Evolutionary conservation across 2,329 filamentous ascomycete genomes (phyloP).

Genomic region (Talaromyces piceae): DNA sequence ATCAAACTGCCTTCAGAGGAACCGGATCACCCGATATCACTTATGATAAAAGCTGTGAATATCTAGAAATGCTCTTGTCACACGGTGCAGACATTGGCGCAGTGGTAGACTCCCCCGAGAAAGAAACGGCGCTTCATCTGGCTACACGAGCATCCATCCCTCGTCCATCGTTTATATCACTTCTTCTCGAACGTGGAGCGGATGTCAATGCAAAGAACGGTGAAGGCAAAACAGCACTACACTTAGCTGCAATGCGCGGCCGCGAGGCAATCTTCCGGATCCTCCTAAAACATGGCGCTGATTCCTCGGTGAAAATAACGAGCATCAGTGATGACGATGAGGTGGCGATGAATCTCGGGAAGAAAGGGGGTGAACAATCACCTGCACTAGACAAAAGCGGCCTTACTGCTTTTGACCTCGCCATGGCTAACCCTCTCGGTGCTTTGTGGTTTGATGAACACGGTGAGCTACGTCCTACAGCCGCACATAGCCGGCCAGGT

Average conservation of each 20-base stretch:
- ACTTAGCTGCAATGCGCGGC: slow-evolving; percentile 16
- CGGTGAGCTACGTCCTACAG: slow-evolving; percentile 13
- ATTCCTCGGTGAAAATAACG: slow-evolving; percentile 12
- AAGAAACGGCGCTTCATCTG: slow-evolving; percentile 23
- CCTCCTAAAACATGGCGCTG: slow-evolving; percentile 20
- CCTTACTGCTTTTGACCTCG: slow-evolving; percentile 18
- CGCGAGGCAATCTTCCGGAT: slow-evolving; percentile 19
- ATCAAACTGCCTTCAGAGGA: slow-evolving; percentile 17
- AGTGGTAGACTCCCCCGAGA: slow-evolving; percentile 1
- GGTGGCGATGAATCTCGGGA: too few species aligned
- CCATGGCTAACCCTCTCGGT: slow-evolving; percentile 18
- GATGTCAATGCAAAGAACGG: slow-evolving; percentile 1
- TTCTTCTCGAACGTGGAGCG: slow-evolving; percentile 19
- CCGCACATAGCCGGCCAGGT: neutral
- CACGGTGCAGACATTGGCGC: slow-evolving; percentile 21
- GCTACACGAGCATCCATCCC: slow-evolving; percentile 16
- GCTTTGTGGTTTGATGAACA: slow-evolving; percentile 17
- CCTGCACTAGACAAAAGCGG: slow-evolving; percentile 7
- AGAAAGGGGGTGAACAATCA: neutral
- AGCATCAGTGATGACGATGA: slow-evolving; percentile 7
- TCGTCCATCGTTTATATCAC: slow-evolving; percentile 13
- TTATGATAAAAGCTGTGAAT: slow-evolving; percentile 17
- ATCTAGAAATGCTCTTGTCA: slow-evolving; percentile 17
- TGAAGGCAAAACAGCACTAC: slow-evolving; percentile 8
- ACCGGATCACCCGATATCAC: slow-evolving; percentile 15